phyloP scores from a whole-genome alignment of 305 asterid species.

The Ajuga reptans region DNA sequence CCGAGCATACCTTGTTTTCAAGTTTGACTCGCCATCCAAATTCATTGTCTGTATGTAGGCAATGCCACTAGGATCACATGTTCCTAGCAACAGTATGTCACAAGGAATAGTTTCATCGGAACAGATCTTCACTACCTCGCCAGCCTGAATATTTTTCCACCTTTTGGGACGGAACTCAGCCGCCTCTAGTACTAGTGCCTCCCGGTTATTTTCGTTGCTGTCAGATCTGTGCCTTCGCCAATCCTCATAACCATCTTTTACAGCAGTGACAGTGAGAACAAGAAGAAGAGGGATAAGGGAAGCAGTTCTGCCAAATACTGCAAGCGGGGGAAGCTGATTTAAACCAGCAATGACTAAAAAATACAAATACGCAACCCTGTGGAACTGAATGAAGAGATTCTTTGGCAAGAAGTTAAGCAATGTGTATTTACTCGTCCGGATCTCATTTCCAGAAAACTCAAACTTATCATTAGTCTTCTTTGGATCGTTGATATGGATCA shows the following conservation, averaged over 20 bases:
- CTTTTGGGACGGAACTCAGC: constrained; percentile 53
- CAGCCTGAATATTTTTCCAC: constrained; percentile 78
- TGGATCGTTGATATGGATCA: constrained; percentile 76
- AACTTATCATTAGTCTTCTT: constrained; percentile 58
- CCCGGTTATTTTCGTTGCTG: constrained; percentile 91
- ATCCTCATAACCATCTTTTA: constrained; percentile 97
- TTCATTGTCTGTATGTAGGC: constrained; percentile 98
- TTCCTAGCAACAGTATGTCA: constrained; percentile 86
- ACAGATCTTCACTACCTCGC: constrained; percentile 79
- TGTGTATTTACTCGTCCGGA: constrained; percentile 92
- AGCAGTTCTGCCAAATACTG: constrained; percentile 94
- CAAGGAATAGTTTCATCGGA: constrained; percentile 87
- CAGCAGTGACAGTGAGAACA: constrained; percentile 91
- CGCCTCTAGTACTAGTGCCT: constrained; percentile 64
- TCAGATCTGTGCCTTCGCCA: constrained; percentile 99
- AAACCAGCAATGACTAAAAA: constrained; percentile 87
- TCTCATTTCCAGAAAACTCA: constrained; percentile 82
- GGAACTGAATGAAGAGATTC: constrained; percentile 90
- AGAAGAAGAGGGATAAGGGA: constrained; percentile 95
- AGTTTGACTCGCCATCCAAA: constrained; percentile 95
- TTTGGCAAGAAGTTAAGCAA: constrained; percentile 79
- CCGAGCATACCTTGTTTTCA: constrained; percentile 97
- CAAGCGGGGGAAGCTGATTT: constrained; percentile 98
- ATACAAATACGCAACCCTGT: constrained; percentile 89
- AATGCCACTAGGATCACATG: constrained; percentile 89